These are phyloP conservation scores for Botryosphaeria dothidea DNA, from an alignment of 2,329 filamentous ascomycete species.

Conservation along the genomic window DNA sequence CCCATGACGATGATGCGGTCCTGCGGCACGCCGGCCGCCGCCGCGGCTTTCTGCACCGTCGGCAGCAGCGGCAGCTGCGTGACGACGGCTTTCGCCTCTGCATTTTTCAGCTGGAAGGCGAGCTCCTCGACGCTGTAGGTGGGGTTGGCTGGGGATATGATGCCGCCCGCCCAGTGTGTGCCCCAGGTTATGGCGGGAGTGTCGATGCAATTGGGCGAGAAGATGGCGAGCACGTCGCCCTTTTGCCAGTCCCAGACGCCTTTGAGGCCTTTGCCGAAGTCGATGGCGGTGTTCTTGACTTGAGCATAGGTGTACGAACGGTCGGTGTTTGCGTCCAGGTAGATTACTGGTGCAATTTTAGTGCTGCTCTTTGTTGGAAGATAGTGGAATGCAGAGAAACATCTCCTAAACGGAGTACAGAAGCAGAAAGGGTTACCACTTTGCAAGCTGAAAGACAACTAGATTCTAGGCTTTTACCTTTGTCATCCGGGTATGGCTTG, in stretches of 20 bases:
- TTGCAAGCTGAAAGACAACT: constrained; percentile 18
- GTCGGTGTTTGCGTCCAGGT: constrained; percentile 71
- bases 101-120: constrained; percentile 79
- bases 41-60: constrained; percentile 67
- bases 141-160: constrained; percentile 84
- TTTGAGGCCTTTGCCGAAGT: constrained; percentile 80
- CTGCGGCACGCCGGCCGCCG: constrained; percentile 67
- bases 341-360: constrained; percentile 61
- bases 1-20: constrained; percentile 77
- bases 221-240: constrained; percentile 80
- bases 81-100: constrained; percentile 70
- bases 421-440: not conserved
- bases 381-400: not conserved
- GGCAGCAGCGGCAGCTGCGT: constrained; percentile 71
- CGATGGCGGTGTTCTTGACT: constrained; percentile 63
- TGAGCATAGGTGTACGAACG: constrained; percentile 70
- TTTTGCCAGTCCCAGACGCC: constrained; percentile 75
- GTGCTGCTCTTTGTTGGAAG: constrained; percentile 19
- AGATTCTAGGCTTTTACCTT: constrained; percentile 55
- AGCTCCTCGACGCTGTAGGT: constrained; percentile 83
- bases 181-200: constrained; percentile 77
- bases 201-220: constrained; percentile 84
- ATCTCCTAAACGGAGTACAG: not conserved
- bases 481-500: constrained; percentile 67
- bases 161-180: constrained; percentile 77